These are phyloP conservation scores for Starmerella khaoyaiensis DNA, from an alignment of 805 yeast species.

Conservation along the genomic window DNA sequence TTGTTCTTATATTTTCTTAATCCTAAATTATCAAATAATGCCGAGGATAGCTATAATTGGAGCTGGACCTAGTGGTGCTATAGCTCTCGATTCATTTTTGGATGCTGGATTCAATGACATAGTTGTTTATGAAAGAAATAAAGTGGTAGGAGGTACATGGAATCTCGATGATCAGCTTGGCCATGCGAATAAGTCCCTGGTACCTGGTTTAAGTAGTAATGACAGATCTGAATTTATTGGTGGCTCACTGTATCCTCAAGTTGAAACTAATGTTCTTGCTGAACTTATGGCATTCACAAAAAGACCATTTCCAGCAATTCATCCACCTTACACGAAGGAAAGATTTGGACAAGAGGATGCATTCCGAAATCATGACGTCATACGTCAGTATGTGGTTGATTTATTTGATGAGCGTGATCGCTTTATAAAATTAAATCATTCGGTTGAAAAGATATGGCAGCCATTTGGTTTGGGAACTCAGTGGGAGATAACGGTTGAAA, in stretches of 20 bases:
- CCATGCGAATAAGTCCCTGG: not conserved
- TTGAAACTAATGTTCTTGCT: conserved; percentile 16
- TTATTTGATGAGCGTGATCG: conserved; percentile 7
- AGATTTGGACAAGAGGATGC: conserved; percentile 15
- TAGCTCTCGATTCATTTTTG: conserved; percentile 13
- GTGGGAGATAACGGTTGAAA: conserved; percentile 9
- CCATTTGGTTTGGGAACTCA: conserved; percentile 4
- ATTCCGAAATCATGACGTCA: conserved; percentile 11
- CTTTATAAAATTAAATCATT: conserved; percentile 6
- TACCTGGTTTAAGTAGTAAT: conserved; percentile 3
- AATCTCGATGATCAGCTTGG: conserved; percentile 15
- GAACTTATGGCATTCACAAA: conserved; percentile 15
- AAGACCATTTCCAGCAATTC: conserved; percentile 6
- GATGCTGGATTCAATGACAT: conserved; percentile 12
- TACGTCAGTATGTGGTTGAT: conserved; percentile 12
- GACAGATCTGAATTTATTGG: conserved; percentile 1
- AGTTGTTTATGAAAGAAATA: conserved; percentile 13
- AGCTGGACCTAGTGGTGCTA: conserved; percentile 18
- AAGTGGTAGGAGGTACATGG: conserved; percentile 17
- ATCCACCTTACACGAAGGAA: conserved; percentile 8
- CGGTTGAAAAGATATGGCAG: conserved; percentile 13
- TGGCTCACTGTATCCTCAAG: conserved; percentile 13
- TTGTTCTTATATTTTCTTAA: too few species aligned
- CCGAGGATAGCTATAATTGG: conserved; percentile 14
- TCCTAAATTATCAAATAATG: too few species aligned